A percentile compares a stretch with the other conserved stretches of the same genome.
Evolutionary conservation across 768 basidiomycete species (phyloP).

Genomic region (Lyophyllum atratum): DNA sequence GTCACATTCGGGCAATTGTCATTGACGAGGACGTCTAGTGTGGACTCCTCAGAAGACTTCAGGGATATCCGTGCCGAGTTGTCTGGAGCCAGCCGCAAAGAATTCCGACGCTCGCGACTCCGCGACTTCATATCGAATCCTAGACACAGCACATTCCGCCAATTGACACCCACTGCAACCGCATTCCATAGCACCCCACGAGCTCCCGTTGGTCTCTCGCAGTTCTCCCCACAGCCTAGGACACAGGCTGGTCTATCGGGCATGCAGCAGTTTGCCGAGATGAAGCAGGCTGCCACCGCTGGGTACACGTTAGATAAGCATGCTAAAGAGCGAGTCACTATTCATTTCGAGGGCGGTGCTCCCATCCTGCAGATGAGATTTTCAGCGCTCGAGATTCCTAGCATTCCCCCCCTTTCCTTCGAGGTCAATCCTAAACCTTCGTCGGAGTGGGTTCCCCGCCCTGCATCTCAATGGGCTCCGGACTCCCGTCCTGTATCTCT

Average conservation of each 20-base stretch:
- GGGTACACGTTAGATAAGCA: background rate
- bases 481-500: background rate
- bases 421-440: background rate
- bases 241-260: conserved; percentile 2
- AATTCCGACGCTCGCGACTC: conserved; percentile 35
- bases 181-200: conserved; percentile 38
- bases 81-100: conserved; percentile 12
- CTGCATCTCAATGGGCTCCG: background rate
- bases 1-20: background rate
- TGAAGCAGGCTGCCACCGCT: conserved; percentile 13
- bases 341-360: conserved; percentile 44
- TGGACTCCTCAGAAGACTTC: conserved; percentile 59
- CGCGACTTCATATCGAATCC: conserved; percentile 56
- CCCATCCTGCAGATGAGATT: conserved; percentile 59
- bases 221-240: conserved; percentile 9
- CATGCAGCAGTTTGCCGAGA: conserved; percentile 23
- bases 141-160: conserved; percentile 53
- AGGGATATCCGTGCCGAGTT: conserved; percentile 43
- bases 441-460: background rate
- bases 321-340: conserved; percentile 48
- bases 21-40: conserved; percentile 30
- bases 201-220: conserved; percentile 18
- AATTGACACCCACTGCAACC: conserved; percentile 48
- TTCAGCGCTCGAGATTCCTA: conserved; percentile 48
- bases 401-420: conserved; percentile 37